phyloP scores from a whole-genome alignment of 2,329 filamentous ascomycete genomes.

The Aschersonia sp. region DNA sequence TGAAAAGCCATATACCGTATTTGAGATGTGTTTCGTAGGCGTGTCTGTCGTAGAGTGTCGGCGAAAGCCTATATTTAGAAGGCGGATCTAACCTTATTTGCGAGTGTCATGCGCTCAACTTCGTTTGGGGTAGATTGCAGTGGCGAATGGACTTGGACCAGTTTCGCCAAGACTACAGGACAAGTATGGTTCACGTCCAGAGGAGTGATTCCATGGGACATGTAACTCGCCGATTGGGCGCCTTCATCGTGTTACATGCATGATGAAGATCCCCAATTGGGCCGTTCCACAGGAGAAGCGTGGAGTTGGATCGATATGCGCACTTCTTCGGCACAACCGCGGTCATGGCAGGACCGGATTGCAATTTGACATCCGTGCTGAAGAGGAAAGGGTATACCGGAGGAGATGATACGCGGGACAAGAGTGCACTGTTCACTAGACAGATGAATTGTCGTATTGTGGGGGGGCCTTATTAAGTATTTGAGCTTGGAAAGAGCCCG shows the following conservation, averaged over 20 bases:
- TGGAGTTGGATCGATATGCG: slow-evolving; percentile 50
- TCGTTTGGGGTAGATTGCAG: no score
- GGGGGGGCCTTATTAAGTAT: neutral
- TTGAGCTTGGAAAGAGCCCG: neutral
- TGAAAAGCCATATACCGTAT: no score
- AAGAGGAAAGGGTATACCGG: neutral
- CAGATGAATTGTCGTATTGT: neutral
- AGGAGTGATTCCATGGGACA: neutral
- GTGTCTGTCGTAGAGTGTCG: no score
- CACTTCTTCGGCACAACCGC: slow-evolving; percentile 98
- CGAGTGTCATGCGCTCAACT: no score
- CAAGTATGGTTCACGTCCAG: no score
- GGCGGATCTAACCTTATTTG: no score
- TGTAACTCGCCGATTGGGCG: slow-evolving; percentile 13
- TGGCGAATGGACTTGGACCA: no score
- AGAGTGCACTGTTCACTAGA: neutral
- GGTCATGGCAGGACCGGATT: slow-evolving; percentile 75
- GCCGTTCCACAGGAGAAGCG: slow-evolving; percentile 10
- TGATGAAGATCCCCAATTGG: slow-evolving; percentile 2
- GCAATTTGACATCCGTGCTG: slow-evolving; percentile 99
- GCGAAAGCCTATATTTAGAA: no score
- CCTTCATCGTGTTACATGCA: neutral
- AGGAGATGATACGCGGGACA: no score
- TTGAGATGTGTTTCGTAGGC: no score
- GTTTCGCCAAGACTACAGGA: no score